Percentiles rank a stretch among this genome's conserved stretches.
phyloP scores from a whole-genome alignment of 257 asterid species.

The Fraxinus cuspidata region DNA sequence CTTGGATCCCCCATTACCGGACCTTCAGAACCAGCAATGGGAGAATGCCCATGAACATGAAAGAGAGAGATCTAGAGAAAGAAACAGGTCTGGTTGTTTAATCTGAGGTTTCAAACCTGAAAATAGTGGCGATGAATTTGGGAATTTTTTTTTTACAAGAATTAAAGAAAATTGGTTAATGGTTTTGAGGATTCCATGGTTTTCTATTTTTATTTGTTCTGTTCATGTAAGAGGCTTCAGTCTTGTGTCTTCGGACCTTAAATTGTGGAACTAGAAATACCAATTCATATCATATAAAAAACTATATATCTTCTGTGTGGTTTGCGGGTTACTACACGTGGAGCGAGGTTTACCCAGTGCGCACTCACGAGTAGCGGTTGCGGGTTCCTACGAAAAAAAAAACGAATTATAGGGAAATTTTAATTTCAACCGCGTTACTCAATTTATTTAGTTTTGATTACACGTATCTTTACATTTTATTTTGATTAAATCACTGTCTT shows the following conservation, averaged over 20 bases:
- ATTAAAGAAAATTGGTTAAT: not conserved
- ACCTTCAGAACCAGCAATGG: constrained; percentile 39
- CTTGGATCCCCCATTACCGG: constrained; percentile 48
- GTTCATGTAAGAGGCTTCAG: not conserved
- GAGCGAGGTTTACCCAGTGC: too few species aligned
- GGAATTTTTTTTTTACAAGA: not conserved
- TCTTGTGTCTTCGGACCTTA: not conserved
- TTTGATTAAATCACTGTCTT: not conserved
- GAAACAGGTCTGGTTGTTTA: not conserved
- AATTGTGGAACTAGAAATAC: not conserved
- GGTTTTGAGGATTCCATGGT: not conserved
- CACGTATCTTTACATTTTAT: too few species aligned
- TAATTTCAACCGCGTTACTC: not conserved
- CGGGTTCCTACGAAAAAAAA: too few species aligned
- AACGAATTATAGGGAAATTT: not conserved
- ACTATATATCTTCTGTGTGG: too few species aligned
- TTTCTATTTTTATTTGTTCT: not conserved
- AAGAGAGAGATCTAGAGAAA: not conserved
- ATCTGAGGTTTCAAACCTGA: constrained; percentile 3
- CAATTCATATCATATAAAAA: not conserved
- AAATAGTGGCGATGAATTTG: not conserved
- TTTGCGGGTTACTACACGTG: too few species aligned
- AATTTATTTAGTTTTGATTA: too few species aligned
- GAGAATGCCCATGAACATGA: constrained; percentile 35
- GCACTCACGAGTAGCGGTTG: too few species aligned